Percentiles rank a stretch among this genome's conserved stretches.
Evolutionary conservation across 2,329 filamentous ascomycete species (phyloP).

Genomic region (Orbilia oligospora): DNA sequence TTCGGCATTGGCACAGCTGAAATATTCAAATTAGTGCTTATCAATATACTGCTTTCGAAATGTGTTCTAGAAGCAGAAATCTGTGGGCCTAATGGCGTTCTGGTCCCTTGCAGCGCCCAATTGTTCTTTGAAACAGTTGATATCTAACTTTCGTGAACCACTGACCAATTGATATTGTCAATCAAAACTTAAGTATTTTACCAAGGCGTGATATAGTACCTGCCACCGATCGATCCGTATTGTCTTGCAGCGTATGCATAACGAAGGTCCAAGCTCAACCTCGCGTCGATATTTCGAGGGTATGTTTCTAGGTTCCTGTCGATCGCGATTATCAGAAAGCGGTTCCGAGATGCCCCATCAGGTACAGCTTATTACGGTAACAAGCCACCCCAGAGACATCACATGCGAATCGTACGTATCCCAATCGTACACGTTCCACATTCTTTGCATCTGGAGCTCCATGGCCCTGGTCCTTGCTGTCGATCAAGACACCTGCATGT

Average conservation of each 20-base stretch:
- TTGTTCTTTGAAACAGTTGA: conserved; percentile 10
- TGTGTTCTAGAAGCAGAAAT: conserved; percentile 16
- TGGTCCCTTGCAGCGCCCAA: conserved; percentile 1
- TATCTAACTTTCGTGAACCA: neutral
- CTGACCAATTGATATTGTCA: conserved; percentile 27
- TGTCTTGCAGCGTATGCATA: conserved; percentile 11
- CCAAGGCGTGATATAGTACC: conserved; percentile 12
- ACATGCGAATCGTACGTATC: conserved; percentile 33
- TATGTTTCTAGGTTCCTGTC: conserved; percentile 35
- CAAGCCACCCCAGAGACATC: conserved; percentile 29
- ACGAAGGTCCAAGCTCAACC: conserved; percentile 30
- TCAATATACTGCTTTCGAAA: neutral
- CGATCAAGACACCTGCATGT: conserved; percentile 40
- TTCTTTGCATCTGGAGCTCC: conserved; percentile 25
- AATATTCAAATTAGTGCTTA: conserved; percentile 13
- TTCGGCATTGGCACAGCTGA: conserved; percentile 13
- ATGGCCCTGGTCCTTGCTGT: conserved; percentile 41
- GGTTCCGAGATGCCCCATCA: conserved; percentile 54
- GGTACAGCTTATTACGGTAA: conserved; percentile 1
- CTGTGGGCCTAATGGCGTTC: neutral
- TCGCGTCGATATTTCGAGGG: conserved; percentile 10
- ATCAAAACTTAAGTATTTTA: conserved; percentile 30
- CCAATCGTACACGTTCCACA: conserved; percentile 9
- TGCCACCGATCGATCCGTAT: conserved; percentile 18
- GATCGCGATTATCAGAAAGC: conserved; percentile 39